A percentile compares a stretch with the other conserved stretches of the same genome.
These are phyloP conservation scores for Diaporthe vexans DNA, from an alignment of 2,329 filamentous ascomycete species.

Conservation along the genomic window DNA sequence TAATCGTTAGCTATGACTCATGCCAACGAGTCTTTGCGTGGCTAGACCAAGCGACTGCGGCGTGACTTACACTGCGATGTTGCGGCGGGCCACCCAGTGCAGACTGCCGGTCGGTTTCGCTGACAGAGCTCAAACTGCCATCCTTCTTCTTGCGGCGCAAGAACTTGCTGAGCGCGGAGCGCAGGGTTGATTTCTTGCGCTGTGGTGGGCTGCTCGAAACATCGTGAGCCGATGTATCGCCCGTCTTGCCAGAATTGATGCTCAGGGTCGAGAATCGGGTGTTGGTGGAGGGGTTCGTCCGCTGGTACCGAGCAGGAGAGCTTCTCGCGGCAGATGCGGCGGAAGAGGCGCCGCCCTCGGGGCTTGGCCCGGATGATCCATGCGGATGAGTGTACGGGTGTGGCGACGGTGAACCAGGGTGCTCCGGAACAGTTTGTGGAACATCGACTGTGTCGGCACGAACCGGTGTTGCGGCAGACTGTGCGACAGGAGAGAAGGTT, in stretches of 20 bases:
- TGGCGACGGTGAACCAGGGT: conserved; percentile 46
- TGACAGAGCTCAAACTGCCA: conserved; percentile 50
- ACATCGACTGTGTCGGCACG: conserved; percentile 43
- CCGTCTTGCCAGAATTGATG: conserved; percentile 53
- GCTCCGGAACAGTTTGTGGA: conserved; percentile 42
- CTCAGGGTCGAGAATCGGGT: conserved; percentile 65
- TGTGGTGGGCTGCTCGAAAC: conserved; percentile 53
- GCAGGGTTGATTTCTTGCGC: conserved; percentile 71
- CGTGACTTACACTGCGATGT: conserved; percentile 64
- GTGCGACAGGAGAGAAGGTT: conserved; percentile 31
- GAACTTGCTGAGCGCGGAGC: conserved; percentile 67
- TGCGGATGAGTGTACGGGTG: conserved; percentile 43
- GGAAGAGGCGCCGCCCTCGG: conserved; percentile 37
- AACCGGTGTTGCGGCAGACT: conserved; percentile 31
- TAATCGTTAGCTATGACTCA: conserved; percentile 18
- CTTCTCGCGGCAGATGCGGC: conserved; percentile 34
- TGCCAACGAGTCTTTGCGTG: not conserved
- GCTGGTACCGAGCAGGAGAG: conserved; percentile 49
- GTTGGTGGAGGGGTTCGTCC: conserved; percentile 56
- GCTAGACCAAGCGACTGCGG: not conserved
- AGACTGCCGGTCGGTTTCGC: conserved; percentile 48
- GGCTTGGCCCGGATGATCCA: conserved; percentile 41
- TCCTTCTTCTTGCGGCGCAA: conserved; percentile 71
- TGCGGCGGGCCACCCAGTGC: conserved; percentile 50
- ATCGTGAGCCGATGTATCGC: conserved; percentile 45